A percentile compares a stretch with the other conserved stretches of the same genome.
These are phyloP conservation scores for Phytopythium vexans DNA, from an alignment of 352 stramenopile genomes.

Conservation along the genomic window DNA sequence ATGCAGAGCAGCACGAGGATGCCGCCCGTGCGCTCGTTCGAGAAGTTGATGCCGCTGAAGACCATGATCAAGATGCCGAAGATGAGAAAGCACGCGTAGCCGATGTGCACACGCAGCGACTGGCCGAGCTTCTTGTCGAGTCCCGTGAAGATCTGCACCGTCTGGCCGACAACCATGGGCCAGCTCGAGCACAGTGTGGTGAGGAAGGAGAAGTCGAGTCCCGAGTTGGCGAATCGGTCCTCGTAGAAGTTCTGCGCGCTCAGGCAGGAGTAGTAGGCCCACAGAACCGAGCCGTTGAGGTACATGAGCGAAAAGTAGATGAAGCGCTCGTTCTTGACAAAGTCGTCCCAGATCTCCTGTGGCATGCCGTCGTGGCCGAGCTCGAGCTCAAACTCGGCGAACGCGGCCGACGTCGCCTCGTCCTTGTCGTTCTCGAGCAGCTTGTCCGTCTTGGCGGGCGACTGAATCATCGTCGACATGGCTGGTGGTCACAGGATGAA, in stretches of 20 bases:
- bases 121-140: constrained; percentile 49
- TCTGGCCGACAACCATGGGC: constrained; percentile 54
- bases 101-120: constrained; percentile 18
- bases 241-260: constrained; percentile 44
- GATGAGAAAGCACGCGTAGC: constrained; percentile 34
- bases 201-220: constrained; percentile 63
- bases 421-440: constrained; percentile 5
- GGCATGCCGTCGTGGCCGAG: constrained; percentile 18
- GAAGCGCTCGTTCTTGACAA: constrained; percentile 18
- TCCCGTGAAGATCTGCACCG: constrained; percentile 48
- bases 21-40: constrained; percentile 29
- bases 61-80: constrained; percentile 37
- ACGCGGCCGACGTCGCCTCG: no score
- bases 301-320: constrained; percentile 49
- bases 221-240: constrained; percentile 33
- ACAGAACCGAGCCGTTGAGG: constrained; percentile 43
- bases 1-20: constrained; percentile 42
- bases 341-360: constrained; percentile 38
- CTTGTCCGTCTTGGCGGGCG: constrained; percentile 18
- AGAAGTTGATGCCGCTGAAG: constrained; percentile 33
- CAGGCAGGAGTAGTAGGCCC: constrained; percentile 53
- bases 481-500: no score
- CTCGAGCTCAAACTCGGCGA: not conserved
- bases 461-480: not conserved
- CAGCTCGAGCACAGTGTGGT: constrained; percentile 57